Conservation (phyloP, 371 early-diverging fungal genomes). For the Mucor saturninus region DNA sequence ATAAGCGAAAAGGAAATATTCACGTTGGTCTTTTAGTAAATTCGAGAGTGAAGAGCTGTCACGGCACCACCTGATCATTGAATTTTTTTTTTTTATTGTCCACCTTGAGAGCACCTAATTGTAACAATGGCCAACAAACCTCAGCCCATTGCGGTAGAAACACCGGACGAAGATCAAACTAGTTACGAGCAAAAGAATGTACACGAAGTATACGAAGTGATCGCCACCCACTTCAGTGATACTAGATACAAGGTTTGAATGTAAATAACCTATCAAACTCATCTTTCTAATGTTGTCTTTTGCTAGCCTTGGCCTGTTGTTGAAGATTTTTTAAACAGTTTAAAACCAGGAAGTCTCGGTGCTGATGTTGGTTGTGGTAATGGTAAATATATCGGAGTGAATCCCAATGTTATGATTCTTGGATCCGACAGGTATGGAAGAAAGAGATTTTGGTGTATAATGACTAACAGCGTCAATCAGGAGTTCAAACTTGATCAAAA, state of each 20-base stretch:
- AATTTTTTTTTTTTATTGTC: no score
- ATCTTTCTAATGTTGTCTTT: slow-evolving; percentile 19
- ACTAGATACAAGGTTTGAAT: slow-evolving; percentile 86
- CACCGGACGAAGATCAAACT: slow-evolving; percentile 49
- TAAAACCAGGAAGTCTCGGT: slow-evolving; percentile 76
- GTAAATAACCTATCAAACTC: not conserved
- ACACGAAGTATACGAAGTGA: slow-evolving; percentile 90
- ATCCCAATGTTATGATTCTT: slow-evolving; percentile 70
- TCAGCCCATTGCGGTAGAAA: slow-evolving; percentile 60
- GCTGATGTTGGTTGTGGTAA: slow-evolving; percentile 98
- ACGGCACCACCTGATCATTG: no score
- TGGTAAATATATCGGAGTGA: slow-evolving; percentile 95
- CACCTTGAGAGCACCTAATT: no score
- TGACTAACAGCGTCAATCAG: slow-evolving; percentile 32
- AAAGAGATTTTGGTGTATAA: not conserved
- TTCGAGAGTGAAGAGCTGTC: no score
- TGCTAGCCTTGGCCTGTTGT: slow-evolving; percentile 94
- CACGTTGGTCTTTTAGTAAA: no score
- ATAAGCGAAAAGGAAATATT: no score
- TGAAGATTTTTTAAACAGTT: slow-evolving; percentile 72
- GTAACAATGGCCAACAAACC: slow-evolving; percentile 41
- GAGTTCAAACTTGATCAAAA: slow-evolving; percentile 80
- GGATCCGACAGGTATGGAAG: slow-evolving; percentile 84
- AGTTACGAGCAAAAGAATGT: slow-evolving; percentile 81
- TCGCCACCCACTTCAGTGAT: slow-evolving; percentile 92